Base-by-base conservation (phyloP, 306 rosid genomes). In the Spatholobus suberectus region DNA sequence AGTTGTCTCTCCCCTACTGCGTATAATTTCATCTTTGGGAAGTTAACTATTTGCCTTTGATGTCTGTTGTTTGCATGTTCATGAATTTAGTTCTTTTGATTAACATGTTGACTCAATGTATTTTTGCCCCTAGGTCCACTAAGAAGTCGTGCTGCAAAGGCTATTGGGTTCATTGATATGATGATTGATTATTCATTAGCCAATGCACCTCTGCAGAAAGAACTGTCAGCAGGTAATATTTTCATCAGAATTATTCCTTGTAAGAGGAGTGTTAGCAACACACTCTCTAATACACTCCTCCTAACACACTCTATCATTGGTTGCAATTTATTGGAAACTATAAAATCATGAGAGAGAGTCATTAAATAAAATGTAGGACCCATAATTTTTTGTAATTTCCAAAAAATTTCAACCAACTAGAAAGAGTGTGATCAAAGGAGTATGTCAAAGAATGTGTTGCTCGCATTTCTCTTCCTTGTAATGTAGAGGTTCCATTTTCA, bases 131-230 rank as follows among this genome's bases (percentile, higher is more conserved):
- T 87, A 96, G 99, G 99, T 85, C 99, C 99, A 23, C 87, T 96
- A 12, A 84, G 98, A 87, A 96, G 98, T 84, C 99, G 99, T 44
- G 99, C 98, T 67, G 99, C 99, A 51, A 96, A 96, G 89, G 98
- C 99, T 18, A 93, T 96, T 46, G 98, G 99, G 12, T 96, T 96
- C 85, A 96, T 96, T 67, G 99, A 93, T 66, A 96, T 90, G 99
- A 96, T 96, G 97, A 96, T 96, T 26, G 96, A 96, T 86, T 93
- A 96, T 73, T 96, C 99, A 29, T 21, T 67, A 49, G 98, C 85
- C 79, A 96, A 96, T 80, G 97, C 99, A 80, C 97, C 98, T 68
- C 87, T 96, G 29, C 92, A 94, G 85, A 96, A 96, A 81, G 98
- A 96, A 82, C 84, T 94, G 54, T 94, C 97, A 29, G 98, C 99